Conservation (phyloP, 1,284 basidiomycete genomes). For the Athelia psychrophila region DNA sequence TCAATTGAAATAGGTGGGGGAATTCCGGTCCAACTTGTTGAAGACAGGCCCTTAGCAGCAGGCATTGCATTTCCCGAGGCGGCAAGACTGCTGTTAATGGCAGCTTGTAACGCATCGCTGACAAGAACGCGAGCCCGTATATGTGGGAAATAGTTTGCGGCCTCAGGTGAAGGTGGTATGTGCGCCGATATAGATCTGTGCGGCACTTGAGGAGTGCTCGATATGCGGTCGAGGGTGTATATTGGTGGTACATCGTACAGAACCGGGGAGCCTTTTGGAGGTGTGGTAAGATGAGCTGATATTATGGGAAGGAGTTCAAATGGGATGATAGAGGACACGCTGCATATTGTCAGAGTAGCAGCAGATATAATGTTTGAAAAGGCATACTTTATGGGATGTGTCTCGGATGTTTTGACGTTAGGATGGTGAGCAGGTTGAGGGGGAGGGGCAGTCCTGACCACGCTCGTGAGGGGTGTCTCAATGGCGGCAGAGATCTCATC, state of each 20-base stretch:
- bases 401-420: conserved; percentile 69
- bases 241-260: conserved; percentile 43
- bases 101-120: conserved; percentile 41
- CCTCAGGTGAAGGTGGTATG: conserved; percentile 11
- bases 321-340: conserved; percentile 67
- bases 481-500: conserved; percentile 55
- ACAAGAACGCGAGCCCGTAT: conserved; percentile 30
- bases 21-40: background rate
- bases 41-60: background rate
- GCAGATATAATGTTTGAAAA: background rate
- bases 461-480: conserved; percentile 12
- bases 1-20: background rate
- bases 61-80: conserved; percentile 14
- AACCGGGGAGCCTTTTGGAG: conserved; percentile 34
- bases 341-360: conserved; percentile 21
- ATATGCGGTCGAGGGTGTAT: conserved; percentile 41
- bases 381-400: conserved; percentile 81
- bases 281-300: conserved; percentile 46
- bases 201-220: conserved; percentile 20
- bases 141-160: conserved; percentile 20
- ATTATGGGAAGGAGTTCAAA: conserved; percentile 54
- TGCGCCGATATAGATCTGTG: conserved; percentile 8
- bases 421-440: conserved; percentile 11
- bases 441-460: conserved; percentile 5
- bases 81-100: conserved; percentile 37